Percentiles rank a stretch among this genome's conserved stretches.
These are phyloP conservation scores for Pyrenochaeta sp. DNA, from an alignment of 2,329 filamentous ascomycete genomes.

Conservation along the genomic window DNA sequence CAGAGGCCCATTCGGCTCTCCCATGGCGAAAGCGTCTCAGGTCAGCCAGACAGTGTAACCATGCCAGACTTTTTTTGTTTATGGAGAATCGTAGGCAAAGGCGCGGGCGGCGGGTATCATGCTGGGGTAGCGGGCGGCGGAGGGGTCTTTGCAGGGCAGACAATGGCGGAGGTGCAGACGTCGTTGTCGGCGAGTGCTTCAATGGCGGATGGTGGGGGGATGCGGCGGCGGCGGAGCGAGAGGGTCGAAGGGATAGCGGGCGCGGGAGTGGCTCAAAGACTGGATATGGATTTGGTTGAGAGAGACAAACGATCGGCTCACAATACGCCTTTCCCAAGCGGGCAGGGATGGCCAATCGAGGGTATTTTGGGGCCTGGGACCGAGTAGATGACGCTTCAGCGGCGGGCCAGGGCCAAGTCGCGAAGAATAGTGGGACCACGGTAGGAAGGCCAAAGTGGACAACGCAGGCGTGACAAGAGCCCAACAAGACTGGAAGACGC, in stretches of 20 bases:
- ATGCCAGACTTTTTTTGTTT: constrained; percentile 33
- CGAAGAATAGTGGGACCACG: constrained; percentile 16
- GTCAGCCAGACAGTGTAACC: constrained; percentile 39
- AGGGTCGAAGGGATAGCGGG: neutral
- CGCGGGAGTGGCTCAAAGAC: constrained; percentile 15
- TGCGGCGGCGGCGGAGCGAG: constrained; percentile 1
- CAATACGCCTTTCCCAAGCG: constrained; percentile 14
- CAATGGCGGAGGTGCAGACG: neutral
- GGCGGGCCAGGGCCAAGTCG: constrained; percentile 18
- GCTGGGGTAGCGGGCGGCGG: constrained; percentile 25
- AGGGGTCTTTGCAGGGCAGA: neutral
- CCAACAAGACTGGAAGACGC: too few species aligned
- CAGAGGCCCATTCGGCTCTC: constrained; percentile 33
- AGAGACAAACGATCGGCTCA: constrained; percentile 22
- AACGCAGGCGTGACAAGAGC: neutral
- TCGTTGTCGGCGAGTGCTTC: constrained; percentile 1
- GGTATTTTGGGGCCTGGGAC: constrained; percentile 22
- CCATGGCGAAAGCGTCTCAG: constrained; percentile 39
- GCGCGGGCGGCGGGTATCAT: constrained; percentile 35
- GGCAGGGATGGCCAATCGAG: constrained; percentile 21
- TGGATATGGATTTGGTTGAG: constrained; percentile 25
- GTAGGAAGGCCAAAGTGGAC: constrained; percentile 1
- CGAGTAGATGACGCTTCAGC: constrained; percentile 24
- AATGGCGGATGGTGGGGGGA: constrained; percentile 4
- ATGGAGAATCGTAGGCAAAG: constrained; percentile 16